Conservation (phyloP, 768 basidiomycete genomes). For the Hirschioporus abietinus region DNA sequence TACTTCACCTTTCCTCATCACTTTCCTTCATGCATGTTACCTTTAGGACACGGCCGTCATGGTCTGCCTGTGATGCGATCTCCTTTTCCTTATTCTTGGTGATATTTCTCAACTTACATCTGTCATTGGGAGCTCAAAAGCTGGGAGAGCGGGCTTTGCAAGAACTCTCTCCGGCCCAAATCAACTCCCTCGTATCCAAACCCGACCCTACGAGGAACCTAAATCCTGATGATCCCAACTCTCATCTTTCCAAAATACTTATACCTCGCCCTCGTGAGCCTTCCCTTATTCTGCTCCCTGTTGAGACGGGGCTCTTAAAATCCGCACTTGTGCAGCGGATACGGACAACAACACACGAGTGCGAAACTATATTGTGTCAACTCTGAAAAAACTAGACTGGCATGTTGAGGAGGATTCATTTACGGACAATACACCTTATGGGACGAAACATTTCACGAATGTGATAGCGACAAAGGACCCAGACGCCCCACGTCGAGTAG, state of each 20-base stretch:
- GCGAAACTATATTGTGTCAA: slow-evolving; percentile 72
- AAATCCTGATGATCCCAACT: slow-evolving; percentile 57
- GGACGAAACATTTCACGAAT: slow-evolving; percentile 76
- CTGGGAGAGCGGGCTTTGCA: slow-evolving; percentile 33
- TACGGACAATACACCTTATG: slow-evolving; percentile 74
- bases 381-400: slow-evolving; percentile 74
- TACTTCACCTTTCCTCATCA: neutral
- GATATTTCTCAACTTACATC: neutral
- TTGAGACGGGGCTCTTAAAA: slow-evolving; percentile 9
- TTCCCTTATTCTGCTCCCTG: slow-evolving; percentile 7
- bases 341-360: slow-evolving; percentile 78
- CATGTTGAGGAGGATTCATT: slow-evolving; percentile 84
- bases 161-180: slow-evolving; percentile 44
- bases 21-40: neutral
- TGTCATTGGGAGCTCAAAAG: slow-evolving; percentile 24
- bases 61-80: neutral
- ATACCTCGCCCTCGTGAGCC: slow-evolving; percentile 55
- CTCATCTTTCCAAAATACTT: slow-evolving; percentile 77
- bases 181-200: slow-evolving; percentile 44
- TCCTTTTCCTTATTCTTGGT: neutral
- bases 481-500: slow-evolving; percentile 69
- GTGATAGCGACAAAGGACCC: slow-evolving; percentile 94
- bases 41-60: neutral
- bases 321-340: slow-evolving; percentile 40
- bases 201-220: slow-evolving; percentile 64